Percentiles rank a stretch among this genome's conserved stretches.
These are phyloP conservation scores for Cladophialophora bantiana DNA, from an alignment of 2,329 filamentous ascomycete species.

Conservation along the genomic window DNA sequence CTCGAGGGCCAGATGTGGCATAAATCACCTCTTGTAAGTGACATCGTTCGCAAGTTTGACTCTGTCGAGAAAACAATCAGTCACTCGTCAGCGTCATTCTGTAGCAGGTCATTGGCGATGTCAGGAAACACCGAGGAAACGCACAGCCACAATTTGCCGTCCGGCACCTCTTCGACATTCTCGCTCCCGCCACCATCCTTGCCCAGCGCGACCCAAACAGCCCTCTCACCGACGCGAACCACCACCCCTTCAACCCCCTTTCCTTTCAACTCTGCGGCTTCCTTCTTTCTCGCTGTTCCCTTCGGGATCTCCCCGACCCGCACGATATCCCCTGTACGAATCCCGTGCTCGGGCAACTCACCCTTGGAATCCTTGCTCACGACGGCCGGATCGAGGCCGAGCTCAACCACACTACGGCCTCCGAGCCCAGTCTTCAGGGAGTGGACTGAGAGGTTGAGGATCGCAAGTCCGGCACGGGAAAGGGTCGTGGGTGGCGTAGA, in stretches of 20 bases:
- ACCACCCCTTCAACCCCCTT: slow-evolving; percentile 55
- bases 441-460: slow-evolving; percentile 60
- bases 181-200: slow-evolving; percentile 49
- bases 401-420: slow-evolving; percentile 87
- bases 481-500: slow-evolving; percentile 45
- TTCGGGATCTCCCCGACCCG: slow-evolving; percentile 51
- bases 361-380: slow-evolving; percentile 48
- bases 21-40: slow-evolving; percentile 65
- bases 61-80: slow-evolving; percentile 47
- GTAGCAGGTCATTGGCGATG: neutral
- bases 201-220: slow-evolving; percentile 55
- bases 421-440: slow-evolving; percentile 87
- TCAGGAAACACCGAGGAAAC: slow-evolving; percentile 43
- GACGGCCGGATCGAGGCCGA: slow-evolving; percentile 74
- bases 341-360: slow-evolving; percentile 54
- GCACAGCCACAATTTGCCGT: slow-evolving; percentile 68
- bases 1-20: slow-evolving; percentile 27
- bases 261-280: slow-evolving; percentile 41
- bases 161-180: slow-evolving; percentile 58
- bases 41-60: slow-evolving; percentile 72
- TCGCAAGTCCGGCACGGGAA: slow-evolving; percentile 51
- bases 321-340: slow-evolving; percentile 58
- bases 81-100: slow-evolving; percentile 44
- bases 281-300: slow-evolving; percentile 45
- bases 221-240: slow-evolving; percentile 52